Conservation (phyloP, 2,329 filamentous ascomycete genomes). For the Aureobasidium sp. region DNA sequence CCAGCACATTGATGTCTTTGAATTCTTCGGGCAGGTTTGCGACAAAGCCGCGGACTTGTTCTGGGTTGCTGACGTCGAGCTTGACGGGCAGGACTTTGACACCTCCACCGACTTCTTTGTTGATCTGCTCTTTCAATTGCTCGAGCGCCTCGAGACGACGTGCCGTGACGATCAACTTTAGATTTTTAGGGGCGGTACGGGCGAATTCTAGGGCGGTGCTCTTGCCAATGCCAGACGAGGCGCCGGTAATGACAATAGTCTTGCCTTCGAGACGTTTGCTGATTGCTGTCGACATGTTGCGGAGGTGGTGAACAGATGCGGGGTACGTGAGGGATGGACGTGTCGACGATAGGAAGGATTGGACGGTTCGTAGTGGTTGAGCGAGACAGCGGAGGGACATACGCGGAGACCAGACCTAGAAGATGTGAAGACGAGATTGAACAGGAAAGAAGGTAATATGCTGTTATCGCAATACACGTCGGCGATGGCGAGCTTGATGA, state of each 20-base stretch:
- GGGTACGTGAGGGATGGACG: neutral
- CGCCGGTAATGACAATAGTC: slow-evolving; percentile 85
- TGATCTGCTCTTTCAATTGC: slow-evolving; percentile 69
- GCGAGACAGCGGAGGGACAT: slow-evolving; percentile 7
- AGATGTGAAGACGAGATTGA: too few relatives aligned
- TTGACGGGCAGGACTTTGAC: slow-evolving; percentile 77
- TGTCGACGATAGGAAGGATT: neutral
- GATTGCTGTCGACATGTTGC: slow-evolving; percentile 61
- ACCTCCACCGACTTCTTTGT: slow-evolving; percentile 65
- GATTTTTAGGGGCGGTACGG: slow-evolving; percentile 67
- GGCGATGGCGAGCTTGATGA: slow-evolving; percentile 2
- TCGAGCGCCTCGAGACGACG: slow-evolving; percentile 72
- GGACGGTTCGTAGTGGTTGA: neutral
- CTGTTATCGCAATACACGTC: neutral
- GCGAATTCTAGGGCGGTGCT: slow-evolving; percentile 88
- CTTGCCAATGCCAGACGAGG: slow-evolving; percentile 84
- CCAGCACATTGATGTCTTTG: slow-evolving; percentile 75
- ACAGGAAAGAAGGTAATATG: neutral
- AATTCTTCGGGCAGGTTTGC: slow-evolving; percentile 70
- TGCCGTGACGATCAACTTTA: slow-evolving; percentile 85
- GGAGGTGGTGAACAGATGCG: slow-evolving; percentile 9
- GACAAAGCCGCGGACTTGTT: slow-evolving; percentile 68
- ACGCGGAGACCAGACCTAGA: neutral
- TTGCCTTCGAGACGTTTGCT: slow-evolving; percentile 85
- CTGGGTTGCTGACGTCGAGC: slow-evolving; percentile 77